Evolutionary conservation across 2,329 filamentous ascomycete species (phyloP).

Genomic region (Sporothrix brunneoviolacea): DNA sequence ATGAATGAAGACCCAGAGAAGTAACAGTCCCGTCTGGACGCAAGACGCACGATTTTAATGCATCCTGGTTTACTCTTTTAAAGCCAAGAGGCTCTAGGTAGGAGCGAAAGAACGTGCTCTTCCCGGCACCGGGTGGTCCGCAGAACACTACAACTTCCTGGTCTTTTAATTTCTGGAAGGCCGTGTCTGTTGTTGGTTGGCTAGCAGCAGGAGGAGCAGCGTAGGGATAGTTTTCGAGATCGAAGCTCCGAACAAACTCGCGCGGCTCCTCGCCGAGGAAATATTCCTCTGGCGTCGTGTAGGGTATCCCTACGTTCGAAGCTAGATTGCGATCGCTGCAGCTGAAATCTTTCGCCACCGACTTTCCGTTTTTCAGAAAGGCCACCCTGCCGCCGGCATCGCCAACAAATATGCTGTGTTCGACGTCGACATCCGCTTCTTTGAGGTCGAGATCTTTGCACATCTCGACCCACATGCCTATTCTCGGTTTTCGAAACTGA

Average conservation of each 20-base stretch:
- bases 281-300: conserved; percentile 85
- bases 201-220: too few species aligned
- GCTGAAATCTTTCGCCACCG: conserved; percentile 51
- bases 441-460: conserved; percentile 52
- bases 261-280: conserved; percentile 65
- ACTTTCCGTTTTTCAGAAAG: conserved; percentile 43
- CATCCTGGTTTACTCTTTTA: conserved; percentile 83
- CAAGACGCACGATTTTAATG: conserved; percentile 55
- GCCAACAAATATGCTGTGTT: conserved; percentile 75
- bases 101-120: conserved; percentile 84
- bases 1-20: not conserved
- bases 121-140: conserved; percentile 83
- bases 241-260: conserved; percentile 63
- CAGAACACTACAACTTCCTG: conserved; percentile 78
- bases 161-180: conserved; percentile 55
- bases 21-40: not conserved
- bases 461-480: conserved; percentile 75
- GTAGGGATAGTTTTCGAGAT: conserved; percentile 54
- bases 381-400: conserved; percentile 66
- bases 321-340: conserved; percentile 74
- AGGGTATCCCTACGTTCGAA: conserved; percentile 71
- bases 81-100: conserved; percentile 73
- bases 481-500: conserved; percentile 76
- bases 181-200: conserved; percentile 20
- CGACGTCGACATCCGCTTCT: conserved; percentile 52